Evolutionary conservation across 176 grass and related monocot species (phyloP), one percentile per base, ranked within the genome.

Genomic region (Triticum urartu): DNA sequence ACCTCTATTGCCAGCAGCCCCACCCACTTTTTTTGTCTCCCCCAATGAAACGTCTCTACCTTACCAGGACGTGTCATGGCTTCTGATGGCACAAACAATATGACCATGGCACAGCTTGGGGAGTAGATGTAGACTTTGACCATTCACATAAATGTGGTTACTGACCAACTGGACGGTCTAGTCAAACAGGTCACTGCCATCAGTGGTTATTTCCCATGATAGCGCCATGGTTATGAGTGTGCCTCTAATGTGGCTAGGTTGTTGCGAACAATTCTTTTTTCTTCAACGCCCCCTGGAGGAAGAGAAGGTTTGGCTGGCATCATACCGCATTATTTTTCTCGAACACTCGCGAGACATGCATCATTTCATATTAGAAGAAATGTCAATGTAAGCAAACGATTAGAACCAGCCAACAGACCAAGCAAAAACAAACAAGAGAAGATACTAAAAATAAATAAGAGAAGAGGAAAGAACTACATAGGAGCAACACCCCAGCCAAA

Each of bases 161-260:
- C 72, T 50, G 42, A 75, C 42, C 72, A 75, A 75, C 72, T 47
- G 7, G 72, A 75, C 3, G 13, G 72, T 75, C 39, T 74, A 74
- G 38, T 47, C 71, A 74, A 74, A 25, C 71, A 74, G 40, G 21
- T 74, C 40, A 42, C 7, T 75, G 22, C 42, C 42, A 75, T 24
- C 68, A n/a, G 34, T 70, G 18, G 64, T 66, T 66, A 32, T 28
- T 70, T 34, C 68, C 24, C 12, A 7, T 75, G 42, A 26, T 12
- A 12, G 42, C 24, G 5, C 42, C 72, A 75, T 3, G 24, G 13
- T 75, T 47, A 75, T 75, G 72, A 47, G 72, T 42, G 15, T 28
- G 15, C 22, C 71, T 17, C 0, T 48, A 25, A 17, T 15, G 24
- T 28, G 12, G 40, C 2, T 77, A 18, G 33, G 9, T 30, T 1